Evolutionary conservation across 805 yeast species (phyloP).

Genomic region (Saitoella complicata): DNA sequence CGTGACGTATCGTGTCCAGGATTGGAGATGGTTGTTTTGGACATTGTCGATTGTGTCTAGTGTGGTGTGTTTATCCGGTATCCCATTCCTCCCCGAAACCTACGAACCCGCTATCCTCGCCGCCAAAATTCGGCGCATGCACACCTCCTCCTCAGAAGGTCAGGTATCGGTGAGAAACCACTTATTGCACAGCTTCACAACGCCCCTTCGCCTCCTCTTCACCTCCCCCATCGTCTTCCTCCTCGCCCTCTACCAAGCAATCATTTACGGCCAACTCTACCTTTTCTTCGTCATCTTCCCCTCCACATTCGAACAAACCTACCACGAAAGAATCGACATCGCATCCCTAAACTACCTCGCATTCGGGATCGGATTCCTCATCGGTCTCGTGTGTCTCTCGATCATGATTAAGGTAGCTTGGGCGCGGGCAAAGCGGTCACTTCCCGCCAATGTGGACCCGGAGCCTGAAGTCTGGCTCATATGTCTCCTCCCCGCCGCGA

Average conservation of each 20-base stretch:
- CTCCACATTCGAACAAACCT: constrained; percentile 23
- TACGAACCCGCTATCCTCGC: constrained; percentile 39
- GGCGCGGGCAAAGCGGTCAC: constrained; percentile 26
- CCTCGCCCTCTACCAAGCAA: constrained; percentile 47
- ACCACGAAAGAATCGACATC: no score
- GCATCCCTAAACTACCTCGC: no score
- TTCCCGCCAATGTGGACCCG: constrained; percentile 30
- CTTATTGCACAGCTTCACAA: constrained; percentile 27
- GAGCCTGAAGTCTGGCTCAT: constrained; percentile 70
- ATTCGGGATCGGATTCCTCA: no score
- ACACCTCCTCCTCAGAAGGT: constrained; percentile 38
- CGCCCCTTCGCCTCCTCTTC: constrained; percentile 38
- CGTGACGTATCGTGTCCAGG: constrained; percentile 28
- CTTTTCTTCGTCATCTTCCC: constrained; percentile 40
- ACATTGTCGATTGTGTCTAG: constrained; percentile 40
- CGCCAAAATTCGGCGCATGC: constrained; percentile 32
- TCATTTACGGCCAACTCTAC: constrained; percentile 50
- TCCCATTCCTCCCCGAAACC: constrained; percentile 37
- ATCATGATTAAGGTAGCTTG: constrained; percentile 40
- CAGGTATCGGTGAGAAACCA: constrained; percentile 12
- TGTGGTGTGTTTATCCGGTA: constrained; percentile 28
- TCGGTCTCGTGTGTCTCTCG: constrained; percentile 11
- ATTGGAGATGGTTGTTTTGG: constrained; percentile 55
- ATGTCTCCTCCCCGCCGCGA: constrained; percentile 56
- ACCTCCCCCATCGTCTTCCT: constrained; percentile 51